A percentile compares a stretch with the other conserved stretches of the same genome.
Evolutionary conservation across 2,329 filamentous ascomycete species (phyloP).

Genomic region (Rasamsonia emersonii): DNA sequence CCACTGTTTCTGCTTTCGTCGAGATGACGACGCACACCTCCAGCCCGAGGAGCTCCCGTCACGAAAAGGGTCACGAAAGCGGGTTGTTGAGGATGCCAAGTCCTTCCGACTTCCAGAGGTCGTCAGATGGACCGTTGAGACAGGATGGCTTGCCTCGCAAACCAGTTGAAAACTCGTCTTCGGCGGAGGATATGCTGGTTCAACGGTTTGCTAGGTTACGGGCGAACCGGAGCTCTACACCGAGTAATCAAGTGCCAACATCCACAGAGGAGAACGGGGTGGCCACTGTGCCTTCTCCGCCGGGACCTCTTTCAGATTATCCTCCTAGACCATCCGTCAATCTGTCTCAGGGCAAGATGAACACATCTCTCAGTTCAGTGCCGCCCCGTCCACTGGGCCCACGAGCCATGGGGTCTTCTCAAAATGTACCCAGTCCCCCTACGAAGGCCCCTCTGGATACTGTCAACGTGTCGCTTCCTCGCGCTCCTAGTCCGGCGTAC

Average conservation of each 20-base stretch:
- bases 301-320: slow-evolving; percentile 14
- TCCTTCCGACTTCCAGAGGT: slow-evolving; percentile 28
- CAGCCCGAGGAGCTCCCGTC: slow-evolving; percentile 15
- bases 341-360: slow-evolving; percentile 13
- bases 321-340: slow-evolving; percentile 16
- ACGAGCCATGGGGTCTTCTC: slow-evolving; percentile 32
- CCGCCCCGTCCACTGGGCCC: slow-evolving; percentile 31
- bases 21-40: slow-evolving; percentile 8
- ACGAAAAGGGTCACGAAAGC: slow-evolving; percentile 14
- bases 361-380: slow-evolving; percentile 14
- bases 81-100: slow-evolving; percentile 31
- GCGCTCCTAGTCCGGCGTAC: slow-evolving; percentile 41
- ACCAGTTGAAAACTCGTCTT: slow-evolving; percentile 7
- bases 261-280: slow-evolving; percentile 9
- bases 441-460: slow-evolving; percentile 34
- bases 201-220: slow-evolving; percentile 35
- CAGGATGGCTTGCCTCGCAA: slow-evolving; percentile 16
- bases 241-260: slow-evolving; percentile 7
- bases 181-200: slow-evolving; percentile 28
- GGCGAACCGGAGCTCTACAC: slow-evolving; percentile 14
- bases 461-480: slow-evolving; percentile 30
- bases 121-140: slow-evolving; percentile 14
- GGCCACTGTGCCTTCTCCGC: slow-evolving; percentile 8
- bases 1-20: slow-evolving; percentile 12
- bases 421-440: slow-evolving; percentile 27